Evolutionary conservation across 1,284 basidiomycete genomes (phyloP), one percentile per base, ranked within the genome.

Genomic region (Pseudomicrostroma phylloplanum): DNA sequence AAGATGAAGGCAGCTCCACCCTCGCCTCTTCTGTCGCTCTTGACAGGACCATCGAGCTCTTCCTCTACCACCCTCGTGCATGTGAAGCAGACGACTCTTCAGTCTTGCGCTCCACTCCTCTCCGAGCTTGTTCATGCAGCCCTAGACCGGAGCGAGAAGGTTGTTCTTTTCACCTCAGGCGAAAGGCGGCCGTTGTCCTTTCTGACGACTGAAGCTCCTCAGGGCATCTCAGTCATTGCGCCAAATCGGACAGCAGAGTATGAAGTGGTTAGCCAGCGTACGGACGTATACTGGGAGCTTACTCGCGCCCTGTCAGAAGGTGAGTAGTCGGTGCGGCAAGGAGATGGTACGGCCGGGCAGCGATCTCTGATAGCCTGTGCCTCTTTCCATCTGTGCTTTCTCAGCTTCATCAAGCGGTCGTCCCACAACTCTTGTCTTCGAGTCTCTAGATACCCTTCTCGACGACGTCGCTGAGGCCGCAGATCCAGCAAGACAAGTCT

Each of bases 51-150:
- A 36, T 36, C 30, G 30, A 36, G 30, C 30, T 36, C 30, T 36
- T 3, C 30, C 30, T 3, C 30, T 9, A 36, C 4, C 17, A 48
- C 43, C 4, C 43, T 48, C 21, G 43, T 48, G 6, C 43, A 48
- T 21, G 43, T 54, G 7, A 54, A 54, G 51, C 21, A 54, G 51
- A 54, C 51, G 51, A 13, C 21, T 2, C 26, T 54, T 6, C 51
- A 54, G 51, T 54, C 51, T 2, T 19, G 21, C 51, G 21, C 15
- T 54, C 17, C 51, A 6, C 21, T 48, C 12, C 43, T 48, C 43
- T 48, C 43, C 12, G 43, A 48, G 21, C 43, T 48, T 21, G 21
- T 48, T 21, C 43, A 48, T 12, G 21, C 17, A 17, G 21, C 43
- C 6, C 17, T 48, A 17, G 6, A 17, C 21, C 43, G 43, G 6